Base-by-base conservation (phyloP, 441 rosid genomes). In the Mallotus japonicus region DNA sequence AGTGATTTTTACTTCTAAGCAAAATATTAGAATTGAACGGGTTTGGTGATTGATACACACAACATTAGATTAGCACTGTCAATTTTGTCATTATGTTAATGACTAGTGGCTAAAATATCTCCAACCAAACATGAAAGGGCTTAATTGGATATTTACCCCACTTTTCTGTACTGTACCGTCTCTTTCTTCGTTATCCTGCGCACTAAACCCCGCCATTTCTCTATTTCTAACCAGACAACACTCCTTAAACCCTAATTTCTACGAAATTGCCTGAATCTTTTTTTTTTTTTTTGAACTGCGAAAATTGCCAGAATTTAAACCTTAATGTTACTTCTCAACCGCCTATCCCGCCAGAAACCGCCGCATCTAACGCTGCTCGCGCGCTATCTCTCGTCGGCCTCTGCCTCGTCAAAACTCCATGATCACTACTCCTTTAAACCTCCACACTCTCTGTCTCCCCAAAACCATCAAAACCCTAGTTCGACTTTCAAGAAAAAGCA, bases 371-470 rank as follows among this genome's bases (percentile, higher is more conserved):
- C 73, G 13, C 42, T 71, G 75, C 62, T 85, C 66, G n/a, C 77
- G 69, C 82, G 78, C 80, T 83, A 71, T 76, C 82, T 76, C 73
- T 80, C 69, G 68, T 78, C 82, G 20, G 8, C 85, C 63, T 44
- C 83, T 42, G 5, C 83, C 7, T 20, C 89, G 32, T 93, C 95
- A 17, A 91, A 85, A 68, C 98, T 93, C 78, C 86, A 77, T 69
- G 90, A 83, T 71, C 79, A 40, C 72, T 92, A 87, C 84, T 74
- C 78, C 76, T 91, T 89, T 76, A 72, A 78, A 60, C 83, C 93
- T 16, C 97, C 97, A 5, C 84, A 90, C 13, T 83, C 91, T 28
- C 78, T 88, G 56, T 78, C 87, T n/a, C 76, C 91, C 14, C 70
- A 73, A 54, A 22, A 49, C 54, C 73, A 77, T 6, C 84, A 78